Base-by-base conservation (phyloP, 202 grass and related monocot species). In the Cymbopogon flexuosus region DNA sequence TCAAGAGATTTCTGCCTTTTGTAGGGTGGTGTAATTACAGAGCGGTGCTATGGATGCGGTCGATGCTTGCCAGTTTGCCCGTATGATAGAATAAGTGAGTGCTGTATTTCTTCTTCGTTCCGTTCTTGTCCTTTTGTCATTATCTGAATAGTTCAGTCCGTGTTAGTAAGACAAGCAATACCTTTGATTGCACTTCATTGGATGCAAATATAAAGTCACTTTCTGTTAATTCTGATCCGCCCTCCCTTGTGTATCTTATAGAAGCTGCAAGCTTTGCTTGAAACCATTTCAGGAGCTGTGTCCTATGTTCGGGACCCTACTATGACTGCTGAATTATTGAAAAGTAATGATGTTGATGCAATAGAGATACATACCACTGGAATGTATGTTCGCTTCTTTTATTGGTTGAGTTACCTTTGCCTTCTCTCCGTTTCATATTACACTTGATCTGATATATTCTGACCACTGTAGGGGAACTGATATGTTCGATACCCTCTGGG, bases 311-410 rank as follows among this genome's bases (percentile, higher is more conserved):
- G 92, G 84, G 92, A 94, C 89, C 90, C 95, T 73, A 62, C 81
- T 52, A 91, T 10, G 7, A 93, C 92, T 22, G 39, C 76, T 73
- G 83, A 91, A 69, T 87, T 97, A 82, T 86, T 97, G 84, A 88
- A 84, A 87, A 86, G 88, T 63, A 58, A 79, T 45, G 92, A 97
- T 58, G 95, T 94, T 29, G 90, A 94, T 89, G 95, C 92, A 42
- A 86, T 94, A 89, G 95, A 94, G 70, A 97, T 97, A 78, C 95
- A 97, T 88, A 93, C 92, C 47, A 89, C 84, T 86, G 88, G 88
- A 78, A 97, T 70, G 95, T 97, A 79, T 18, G 73, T 75, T 70
- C 65, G 2, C 18, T 75, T 85, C 41, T 9, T 60, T 61, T 61
- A 23, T 61, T 29, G 23, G 58, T 78, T 16, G 13, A 39, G 34